Conservation (phyloP, 176 grass and related monocot species). For the Oryza nivara region DNA sequence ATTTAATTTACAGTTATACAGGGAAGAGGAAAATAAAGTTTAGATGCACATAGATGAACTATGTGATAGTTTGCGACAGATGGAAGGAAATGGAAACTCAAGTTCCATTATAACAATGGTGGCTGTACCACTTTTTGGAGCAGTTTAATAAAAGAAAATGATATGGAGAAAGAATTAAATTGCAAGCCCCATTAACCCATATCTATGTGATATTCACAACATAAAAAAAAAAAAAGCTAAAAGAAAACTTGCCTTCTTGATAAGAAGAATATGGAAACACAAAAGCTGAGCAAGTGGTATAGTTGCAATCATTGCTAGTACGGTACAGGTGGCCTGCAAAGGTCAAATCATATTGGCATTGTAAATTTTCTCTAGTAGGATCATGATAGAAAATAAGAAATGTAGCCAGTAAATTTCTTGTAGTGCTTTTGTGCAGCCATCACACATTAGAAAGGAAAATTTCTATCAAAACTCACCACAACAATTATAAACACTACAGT, state of each 20-base stretch:
- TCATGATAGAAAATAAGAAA: not conserved
- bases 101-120: constrained; percentile 16
- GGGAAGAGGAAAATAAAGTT: constrained; percentile 14
- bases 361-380: not conserved
- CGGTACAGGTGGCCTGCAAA: constrained; percentile 86
- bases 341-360: not conserved
- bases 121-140: not conserved
- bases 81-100: constrained; percentile 10
- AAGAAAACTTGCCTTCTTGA: constrained; percentile 80
- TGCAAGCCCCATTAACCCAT: not conserved
- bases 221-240: not conserved
- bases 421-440: not conserved
- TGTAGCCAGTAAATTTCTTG: constrained; percentile 1
- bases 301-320: constrained; percentile 90
- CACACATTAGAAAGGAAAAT: constrained; percentile 13
- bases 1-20: constrained; percentile 5
- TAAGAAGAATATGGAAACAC: constrained; percentile 95
- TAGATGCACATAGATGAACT: constrained; percentile 4
- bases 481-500: constrained; percentile 87
- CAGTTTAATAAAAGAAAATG: not conserved
- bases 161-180: not conserved
- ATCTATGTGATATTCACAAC: constrained; percentile 21
- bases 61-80: constrained; percentile 12
- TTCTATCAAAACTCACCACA: constrained; percentile 69
- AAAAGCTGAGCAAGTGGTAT: constrained; percentile 89